Base-by-base conservation (phyloP, 805 yeast species). In the Lipomyces starkeyi region DNA sequence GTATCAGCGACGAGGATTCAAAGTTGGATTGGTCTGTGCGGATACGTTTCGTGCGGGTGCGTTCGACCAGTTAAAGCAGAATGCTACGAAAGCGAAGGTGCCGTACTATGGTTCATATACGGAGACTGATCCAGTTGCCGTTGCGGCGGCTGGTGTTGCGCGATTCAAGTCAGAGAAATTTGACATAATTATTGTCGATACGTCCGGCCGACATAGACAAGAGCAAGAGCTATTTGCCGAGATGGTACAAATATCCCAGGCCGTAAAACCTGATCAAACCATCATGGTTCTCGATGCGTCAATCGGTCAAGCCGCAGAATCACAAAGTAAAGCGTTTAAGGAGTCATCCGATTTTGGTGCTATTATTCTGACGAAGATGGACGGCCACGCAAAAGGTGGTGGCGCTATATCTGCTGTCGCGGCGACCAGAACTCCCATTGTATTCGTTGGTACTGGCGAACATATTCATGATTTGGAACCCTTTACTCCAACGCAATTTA, bases 361-460 rank as follows among this genome's bases (percentile, higher is more conserved):
- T 32, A 94, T 94, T 71, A 90, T 94, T 68, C 84, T 94, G 76
- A 94, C 99, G 27, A 94, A 94, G 79, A 88, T 94, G 96, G 99
- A 94, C 80, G 98, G 98, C 62, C 98, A 95, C 76, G 99, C 98
- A 52, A 94, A 91, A 80, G 99, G 99, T 78, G 99, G 99, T 81
- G 99, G 99, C 83, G 99, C 99, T 37, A 93, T 94, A 64, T 92
- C 97, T 53, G 99, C 99, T n/a, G 98, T 94, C 64, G 99, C 99
- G 1, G 95, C 97, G 2, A 94, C 98, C 2, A 85, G 91, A 64
- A 95, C 98, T 0, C 99, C 99, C 7, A 90, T 94, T 73, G 91
- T 91, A 8, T 94, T 94, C 76, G 95, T 94, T 68, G 99, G 99
- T 86, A 94, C 98, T 2, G 99, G 99, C 77, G 99, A 94, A 79